These are phyloP conservation scores for Ligustrum vulgare DNA, from an alignment of 257 asterid genomes.

Conservation along the genomic window DNA sequence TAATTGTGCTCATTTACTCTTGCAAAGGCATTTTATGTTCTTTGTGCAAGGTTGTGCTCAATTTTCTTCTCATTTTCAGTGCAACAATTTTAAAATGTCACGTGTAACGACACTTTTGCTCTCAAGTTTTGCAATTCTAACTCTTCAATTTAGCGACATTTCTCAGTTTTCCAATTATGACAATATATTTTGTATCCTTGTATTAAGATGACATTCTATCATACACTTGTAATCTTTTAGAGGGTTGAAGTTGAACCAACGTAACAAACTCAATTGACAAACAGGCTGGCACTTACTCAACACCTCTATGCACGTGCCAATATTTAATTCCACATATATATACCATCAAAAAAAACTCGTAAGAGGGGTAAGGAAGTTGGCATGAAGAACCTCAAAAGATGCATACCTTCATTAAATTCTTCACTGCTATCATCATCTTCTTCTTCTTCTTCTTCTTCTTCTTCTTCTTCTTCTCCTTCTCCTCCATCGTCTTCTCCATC, in stretches of 20 bases:
- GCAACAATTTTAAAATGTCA: neutral
- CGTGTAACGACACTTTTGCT: neutral
- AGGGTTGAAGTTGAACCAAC: neutral
- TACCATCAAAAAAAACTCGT: conserved; percentile 9
- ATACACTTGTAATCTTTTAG: neutral
- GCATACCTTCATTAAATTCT: conserved; percentile 73
- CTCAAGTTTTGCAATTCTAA: neutral
- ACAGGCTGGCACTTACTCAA: conserved; percentile 5
- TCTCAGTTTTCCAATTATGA: neutral
- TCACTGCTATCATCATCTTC: conserved; percentile 53
- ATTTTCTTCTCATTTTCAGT: neutral
- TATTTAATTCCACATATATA: neutral
- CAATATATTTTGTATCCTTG: neutral
- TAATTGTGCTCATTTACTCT: neutral
- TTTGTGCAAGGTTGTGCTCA: conserved; percentile 9
- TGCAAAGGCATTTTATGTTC: neutral
- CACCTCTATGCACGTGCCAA: neutral
- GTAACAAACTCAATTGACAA: neutral
- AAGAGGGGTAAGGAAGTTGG: neutral
- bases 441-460: conserved; percentile 29
- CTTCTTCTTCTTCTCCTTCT: conserved; percentile 28
- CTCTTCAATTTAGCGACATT: neutral
- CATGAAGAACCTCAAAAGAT: conserved; percentile 9
- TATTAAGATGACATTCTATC: neutral
- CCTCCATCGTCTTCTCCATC: conserved; percentile 24